Evolutionary conservation across 805 yeast species (phyloP), one percentile per base, ranked within the genome.

Genomic region (Teunomyces cretensis): DNA sequence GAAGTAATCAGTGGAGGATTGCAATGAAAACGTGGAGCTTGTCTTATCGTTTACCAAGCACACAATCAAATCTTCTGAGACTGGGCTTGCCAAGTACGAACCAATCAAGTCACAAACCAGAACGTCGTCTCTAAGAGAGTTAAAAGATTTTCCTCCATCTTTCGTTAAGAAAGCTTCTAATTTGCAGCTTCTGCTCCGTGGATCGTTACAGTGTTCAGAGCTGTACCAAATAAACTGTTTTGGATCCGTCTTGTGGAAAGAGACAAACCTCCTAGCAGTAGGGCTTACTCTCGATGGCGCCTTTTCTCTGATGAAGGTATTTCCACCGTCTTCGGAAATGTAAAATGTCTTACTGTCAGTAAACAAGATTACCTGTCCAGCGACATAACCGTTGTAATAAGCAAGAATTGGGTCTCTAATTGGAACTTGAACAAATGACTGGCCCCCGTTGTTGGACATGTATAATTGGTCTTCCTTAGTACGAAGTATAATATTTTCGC

Each of bases 381-480:
- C 75, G 50, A 72, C 71, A 49, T 75, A 76, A 49, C 94, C 90
- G 35, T 80, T 78, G 33, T 70, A 68, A n/a, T 85, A 71, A n/a
- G 77, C 79, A 5, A 74, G 48, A 41, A 86, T 70, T 12, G 69
- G 70, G 13, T 78, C 68, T 7, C 54, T 72, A 6, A 35, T 50
- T 1, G 71, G 67, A 15, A 79, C 61, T 40, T 57, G 59, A 19
- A 61, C 62, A 66, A 86, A 79, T 1, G 59, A 55, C 3, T 64
- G 56, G 11, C 92, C 92, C 33, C 86, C 86, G 60, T 89, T 83
- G 54, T 78, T 84, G 0, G 97, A 86, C 6, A 88, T 75, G 54
- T 70, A 84, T 2, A 82, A 76, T 4, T 69, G 67, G 38, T 77
- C 71, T 9, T 72, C 68, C 19, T 66, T 60, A 0, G 92, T 84